Conservation (phyloP, 345 rosid species). For the Acer yangbiense region DNA sequence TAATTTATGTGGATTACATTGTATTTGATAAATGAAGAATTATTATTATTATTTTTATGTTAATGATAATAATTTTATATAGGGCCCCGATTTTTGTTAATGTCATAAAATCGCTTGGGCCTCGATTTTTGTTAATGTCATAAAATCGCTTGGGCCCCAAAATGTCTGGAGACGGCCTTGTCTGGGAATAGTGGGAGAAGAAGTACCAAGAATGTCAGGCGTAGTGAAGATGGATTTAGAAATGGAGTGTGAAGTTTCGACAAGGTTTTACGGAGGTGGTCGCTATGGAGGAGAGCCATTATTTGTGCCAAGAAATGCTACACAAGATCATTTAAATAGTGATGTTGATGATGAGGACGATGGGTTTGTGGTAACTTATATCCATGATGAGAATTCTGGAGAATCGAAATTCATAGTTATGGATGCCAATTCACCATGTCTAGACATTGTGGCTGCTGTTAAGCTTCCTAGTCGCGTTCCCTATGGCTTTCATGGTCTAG, state of each 20-base stretch:
- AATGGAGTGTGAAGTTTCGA: slow-evolving; percentile 19
- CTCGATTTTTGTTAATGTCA: too few relatives aligned
- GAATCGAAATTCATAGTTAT: slow-evolving; percentile 25
- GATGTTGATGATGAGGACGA: slow-evolving; percentile 23
- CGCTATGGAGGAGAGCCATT: slow-evolving; percentile 37
- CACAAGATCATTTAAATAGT: neutral
- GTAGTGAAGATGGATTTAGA: slow-evolving; percentile 31
- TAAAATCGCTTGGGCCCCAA: too few relatives aligned
- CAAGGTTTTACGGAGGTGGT: slow-evolving; percentile 21
- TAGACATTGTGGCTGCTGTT: slow-evolving; percentile 9
- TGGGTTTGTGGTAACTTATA: slow-evolving; percentile 24
- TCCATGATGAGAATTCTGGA: slow-evolving; percentile 22
- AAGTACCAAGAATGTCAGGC: slow-evolving; percentile 22
- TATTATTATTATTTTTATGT: too few relatives aligned
- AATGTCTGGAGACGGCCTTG: too few relatives aligned
- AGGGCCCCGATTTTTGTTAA: too few relatives aligned
- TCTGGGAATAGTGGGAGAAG: neutral
- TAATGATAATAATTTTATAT: too few relatives aligned
- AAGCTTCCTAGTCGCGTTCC: slow-evolving; percentile 14
- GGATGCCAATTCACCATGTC: slow-evolving; percentile 30
- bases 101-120: too few relatives aligned
- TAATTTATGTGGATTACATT: too few relatives aligned
- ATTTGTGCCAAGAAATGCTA: slow-evolving; percentile 22
- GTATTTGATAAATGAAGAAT: too few relatives aligned
- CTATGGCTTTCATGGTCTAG: slow-evolving; percentile 20